Evolutionary conservation across 1,139 yeast species (phyloP), one percentile per base, ranked within the genome.

Genomic region (Candida tetrigidarum): DNA sequence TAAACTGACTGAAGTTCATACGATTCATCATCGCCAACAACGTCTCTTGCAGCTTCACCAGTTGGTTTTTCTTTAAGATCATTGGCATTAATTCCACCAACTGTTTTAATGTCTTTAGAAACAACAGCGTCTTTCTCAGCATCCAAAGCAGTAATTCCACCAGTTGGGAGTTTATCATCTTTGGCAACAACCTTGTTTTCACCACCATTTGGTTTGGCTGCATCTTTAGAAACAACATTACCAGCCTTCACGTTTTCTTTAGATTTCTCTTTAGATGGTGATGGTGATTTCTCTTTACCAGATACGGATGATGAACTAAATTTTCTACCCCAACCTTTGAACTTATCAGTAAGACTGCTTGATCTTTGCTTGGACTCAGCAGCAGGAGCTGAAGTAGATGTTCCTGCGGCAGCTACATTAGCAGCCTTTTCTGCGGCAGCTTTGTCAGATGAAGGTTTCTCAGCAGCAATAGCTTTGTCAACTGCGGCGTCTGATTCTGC

Each of bases 1-100:
- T 78, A 76, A 10, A 78, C 69, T 5, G 80, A 71, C 51, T 64
- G 66, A 30, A 67, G 60, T 41, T 69, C 76, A 50, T 59, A 64
- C 26, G 63, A 57, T 33, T 58, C 59, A 35, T 47, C 50, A 26
- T 44, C 55, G 19, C 39, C 40, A 33, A 45, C 54, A 19, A 56
- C 42, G 27, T 20, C 41, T 29, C 25, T 30, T 14, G 37, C 33
- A 15, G 26, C 22, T 19, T 22, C 20, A 12, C 28, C 37, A 14
- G 39, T 41, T 25, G 49, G 32, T 40, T 39, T 37, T 26, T 41
- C 41, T 33, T 43, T 42, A 14, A 26, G 14, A 37, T 50, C 50
- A 35, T 44, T 48, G 26, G 45, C 53, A 32, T 42, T 45, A 12
- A 45, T 46, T n/a, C 50, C 47, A 23, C 45, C 42, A 35, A 39